These are phyloP conservation scores for Phellopilus nigrolimitatus DNA, from an alignment of 1,284 basidiomycete species.

Conservation along the genomic window DNA sequence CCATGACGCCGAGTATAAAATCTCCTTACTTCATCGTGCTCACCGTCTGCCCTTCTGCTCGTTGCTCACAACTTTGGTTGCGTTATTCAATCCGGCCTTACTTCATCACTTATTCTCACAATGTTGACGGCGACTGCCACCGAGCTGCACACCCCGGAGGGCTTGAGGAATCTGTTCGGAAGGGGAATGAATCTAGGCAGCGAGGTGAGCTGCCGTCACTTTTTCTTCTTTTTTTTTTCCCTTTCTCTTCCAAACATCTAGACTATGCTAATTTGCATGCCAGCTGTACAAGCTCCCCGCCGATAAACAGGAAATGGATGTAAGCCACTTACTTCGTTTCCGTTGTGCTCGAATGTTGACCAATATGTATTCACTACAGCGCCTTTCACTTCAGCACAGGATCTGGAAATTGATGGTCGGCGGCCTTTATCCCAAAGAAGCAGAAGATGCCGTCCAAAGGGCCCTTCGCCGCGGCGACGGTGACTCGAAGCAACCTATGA, in stretches of 20 bases:
- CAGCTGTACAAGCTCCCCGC: constrained; percentile 19
- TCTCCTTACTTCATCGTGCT: too few relatives aligned
- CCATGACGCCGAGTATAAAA: too few relatives aligned
- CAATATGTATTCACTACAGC: background rate
- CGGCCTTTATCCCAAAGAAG: constrained; percentile 1
- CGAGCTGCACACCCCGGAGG: background rate
- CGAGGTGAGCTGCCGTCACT: constrained; percentile 5
- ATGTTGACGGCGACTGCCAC: background rate
- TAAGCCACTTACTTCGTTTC: constrained; percentile 1
- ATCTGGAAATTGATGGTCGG: constrained; percentile 10
- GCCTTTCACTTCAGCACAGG: constrained; percentile 3
- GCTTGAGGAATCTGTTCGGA: background rate
- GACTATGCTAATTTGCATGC: background rate
- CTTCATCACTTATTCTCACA: too few relatives aligned
- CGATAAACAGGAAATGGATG: constrained; percentile 19
- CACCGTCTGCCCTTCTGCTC: too few relatives aligned
- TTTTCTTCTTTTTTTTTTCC: too few relatives aligned
- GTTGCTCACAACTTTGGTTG: too few relatives aligned
- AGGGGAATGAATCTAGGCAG: constrained; percentile 8
- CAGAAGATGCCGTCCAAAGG: background rate
- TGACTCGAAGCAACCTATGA: background rate
- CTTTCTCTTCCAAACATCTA: background rate
- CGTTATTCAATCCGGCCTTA: too few relatives aligned
- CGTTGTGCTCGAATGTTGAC: background rate
- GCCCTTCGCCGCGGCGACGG: background rate